These are phyloP conservation scores for Pilaira anomala DNA, from an alignment of 192 early-diverging fungal species.

Conservation along the genomic window DNA sequence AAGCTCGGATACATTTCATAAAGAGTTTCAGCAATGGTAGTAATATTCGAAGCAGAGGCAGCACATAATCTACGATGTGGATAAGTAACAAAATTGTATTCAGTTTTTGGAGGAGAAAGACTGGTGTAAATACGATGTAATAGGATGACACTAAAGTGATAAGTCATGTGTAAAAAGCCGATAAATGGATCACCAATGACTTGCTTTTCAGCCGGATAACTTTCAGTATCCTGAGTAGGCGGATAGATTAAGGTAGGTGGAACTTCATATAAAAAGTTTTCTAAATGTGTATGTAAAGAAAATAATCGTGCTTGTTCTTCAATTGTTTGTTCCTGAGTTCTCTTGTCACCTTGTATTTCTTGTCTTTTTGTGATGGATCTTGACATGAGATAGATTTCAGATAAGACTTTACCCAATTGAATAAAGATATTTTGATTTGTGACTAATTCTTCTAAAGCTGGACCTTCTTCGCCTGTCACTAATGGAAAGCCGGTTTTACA, in stretches of 20 bases:
- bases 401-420: slow-evolving; percentile 24
- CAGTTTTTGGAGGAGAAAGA: slow-evolving; percentile 5
- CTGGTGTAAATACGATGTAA: slow-evolving; percentile 49
- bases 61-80: slow-evolving; percentile 48
- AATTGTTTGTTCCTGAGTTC: slow-evolving; percentile 20
- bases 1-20: slow-evolving; percentile 39
- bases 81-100: slow-evolving; percentile 33
- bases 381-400: slow-evolving; percentile 26
- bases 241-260: slow-evolving; percentile 30
- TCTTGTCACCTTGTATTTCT: slow-evolving; percentile 13
- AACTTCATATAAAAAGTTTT: slow-evolving; percentile 34
- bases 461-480: slow-evolving; percentile 25
- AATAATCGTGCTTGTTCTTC: slow-evolving; percentile 34
- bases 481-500: slow-evolving; percentile 28
- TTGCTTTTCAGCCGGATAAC: slow-evolving; percentile 32
- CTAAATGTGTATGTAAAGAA: slow-evolving; percentile 30
- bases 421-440: slow-evolving; percentile 34
- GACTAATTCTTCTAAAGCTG: slow-evolving; percentile 25
- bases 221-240: slow-evolving; percentile 23
- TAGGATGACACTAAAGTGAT: slow-evolving; percentile 48
- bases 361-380: slow-evolving; percentile 19
- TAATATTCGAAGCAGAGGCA: slow-evolving; percentile 50
- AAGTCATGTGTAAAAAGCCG: slow-evolving; percentile 54
- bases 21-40: slow-evolving; percentile 43
- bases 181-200: slow-evolving; percentile 39